Conservation (phyloP, 2,329 filamentous ascomycete genomes). For the Stagonosporopsis rhizophila region DNA sequence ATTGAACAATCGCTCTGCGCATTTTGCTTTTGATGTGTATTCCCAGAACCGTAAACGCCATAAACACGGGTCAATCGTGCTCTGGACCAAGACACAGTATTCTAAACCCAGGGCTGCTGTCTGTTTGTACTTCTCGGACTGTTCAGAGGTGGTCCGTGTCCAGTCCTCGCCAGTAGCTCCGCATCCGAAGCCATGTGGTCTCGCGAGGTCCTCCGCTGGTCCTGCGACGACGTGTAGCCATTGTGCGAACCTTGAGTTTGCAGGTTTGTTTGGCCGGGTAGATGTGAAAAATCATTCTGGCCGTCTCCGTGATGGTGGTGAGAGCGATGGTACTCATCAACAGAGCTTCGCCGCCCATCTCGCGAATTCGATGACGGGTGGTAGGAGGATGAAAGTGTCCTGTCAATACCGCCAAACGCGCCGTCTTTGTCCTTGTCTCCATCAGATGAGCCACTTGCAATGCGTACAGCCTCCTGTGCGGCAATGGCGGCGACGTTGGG, state of each 20-base stretch:
- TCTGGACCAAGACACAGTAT: not conserved
- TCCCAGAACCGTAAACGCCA: not conserved
- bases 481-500: slow-evolving; percentile 42
- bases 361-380: slow-evolving; percentile 1
- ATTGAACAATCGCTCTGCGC: not conserved
- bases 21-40: not conserved
- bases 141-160: slow-evolving; percentile 1
- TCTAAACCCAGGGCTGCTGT: slow-evolving; percentile 11
- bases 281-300: not conserved
- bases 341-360: slow-evolving; percentile 8
- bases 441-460: not conserved
- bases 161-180: slow-evolving; percentile 9
- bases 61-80: too few species aligned
- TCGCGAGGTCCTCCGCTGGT: not conserved
- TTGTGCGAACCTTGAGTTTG: not conserved
- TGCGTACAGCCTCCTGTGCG: slow-evolving; percentile 30
- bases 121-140: slow-evolving; percentile 4
- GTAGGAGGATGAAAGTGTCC: slow-evolving; percentile 2
- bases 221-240: slow-evolving; percentile 2
- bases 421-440: slow-evolving; percentile 1
- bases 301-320: not conserved
- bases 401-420: slow-evolving; percentile 8
- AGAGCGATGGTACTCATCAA: not conserved
- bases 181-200: slow-evolving; percentile 16
- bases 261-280: slow-evolving; percentile 6